phyloP scores from a whole-genome alignment of 202 grass and related monocot genomes.

The Sporobolus alterniflorus region DNA sequence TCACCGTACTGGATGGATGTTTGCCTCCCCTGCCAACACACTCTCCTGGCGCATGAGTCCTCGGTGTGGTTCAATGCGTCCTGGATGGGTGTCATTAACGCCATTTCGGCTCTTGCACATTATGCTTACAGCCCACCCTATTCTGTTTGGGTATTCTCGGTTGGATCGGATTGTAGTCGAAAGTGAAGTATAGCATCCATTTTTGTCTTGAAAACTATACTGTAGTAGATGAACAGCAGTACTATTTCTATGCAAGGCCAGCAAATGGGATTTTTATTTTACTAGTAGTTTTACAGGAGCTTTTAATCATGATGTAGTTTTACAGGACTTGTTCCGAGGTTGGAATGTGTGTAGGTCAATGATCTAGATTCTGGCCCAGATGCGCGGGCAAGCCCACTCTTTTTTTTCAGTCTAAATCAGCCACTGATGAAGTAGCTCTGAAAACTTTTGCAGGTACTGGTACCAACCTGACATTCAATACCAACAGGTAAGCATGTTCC shows the following conservation, averaged over 20 bases:
- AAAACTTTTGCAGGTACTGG: constrained; percentile 80
- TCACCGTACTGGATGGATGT: constrained; percentile 2
- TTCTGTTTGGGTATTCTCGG: neutral
- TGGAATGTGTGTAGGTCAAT: constrained; percentile 12
- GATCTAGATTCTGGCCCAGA: constrained; percentile 30
- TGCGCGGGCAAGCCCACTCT: constrained; percentile 11
- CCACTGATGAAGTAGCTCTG: constrained; percentile 43
- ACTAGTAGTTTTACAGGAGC: neutral
- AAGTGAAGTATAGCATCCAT: neutral
- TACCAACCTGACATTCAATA: constrained; percentile 86
- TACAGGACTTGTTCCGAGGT: neutral
- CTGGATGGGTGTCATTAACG: neutral
- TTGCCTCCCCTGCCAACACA: constrained; percentile 23
- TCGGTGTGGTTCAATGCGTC: neutral
- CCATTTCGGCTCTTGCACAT: neutral
- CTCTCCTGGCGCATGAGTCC: neutral
- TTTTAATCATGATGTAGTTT: neutral
- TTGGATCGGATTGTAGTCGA: neutral
- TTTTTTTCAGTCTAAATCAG: constrained; percentile 30
- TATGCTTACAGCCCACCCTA: neutral
- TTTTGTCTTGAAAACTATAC: neutral
- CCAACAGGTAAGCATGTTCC: constrained; percentile 67
- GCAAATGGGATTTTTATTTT: too few relatives aligned
- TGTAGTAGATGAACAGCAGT: neutral
- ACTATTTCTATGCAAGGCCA: too few relatives aligned